Evolutionary conservation across 148 eudicot genomes (phyloP).

Genomic region (Dysphania ambrosioides): DNA sequence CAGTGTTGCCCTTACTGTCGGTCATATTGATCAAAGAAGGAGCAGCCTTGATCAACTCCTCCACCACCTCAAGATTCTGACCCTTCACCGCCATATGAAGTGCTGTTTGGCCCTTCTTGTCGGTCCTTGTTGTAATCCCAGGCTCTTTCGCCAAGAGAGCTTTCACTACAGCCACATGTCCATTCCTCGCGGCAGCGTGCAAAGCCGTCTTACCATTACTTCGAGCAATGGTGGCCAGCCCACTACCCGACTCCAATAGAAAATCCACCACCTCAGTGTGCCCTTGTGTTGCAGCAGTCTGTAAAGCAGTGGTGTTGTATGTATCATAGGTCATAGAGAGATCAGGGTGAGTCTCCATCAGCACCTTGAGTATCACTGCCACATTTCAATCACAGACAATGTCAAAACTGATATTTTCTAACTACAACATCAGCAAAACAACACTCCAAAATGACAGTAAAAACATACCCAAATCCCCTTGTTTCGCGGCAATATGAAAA

Average conservation of each 20-base stretch:
- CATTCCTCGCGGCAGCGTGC: constrained; percentile 85
- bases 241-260: constrained; percentile 61
- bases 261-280: constrained; percentile 64
- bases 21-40: constrained; percentile 56
- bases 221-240: constrained; percentile 62
- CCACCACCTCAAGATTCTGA: constrained; percentile 69
- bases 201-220: constrained; percentile 88
- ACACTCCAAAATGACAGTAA: neutral
- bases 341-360: constrained; percentile 79
- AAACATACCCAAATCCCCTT: constrained; percentile 71
- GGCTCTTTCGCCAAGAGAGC: constrained; percentile 69
- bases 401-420: constrained; percentile 11
- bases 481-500: constrained; percentile 81
- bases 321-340: constrained; percentile 77
- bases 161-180: constrained; percentile 67
- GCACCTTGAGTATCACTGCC: constrained; percentile 59
- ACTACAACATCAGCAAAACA: constrained; percentile 5
- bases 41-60: constrained; percentile 62
- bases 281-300: constrained; percentile 83
- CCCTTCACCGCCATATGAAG: constrained; percentile 97
- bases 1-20: constrained; percentile 73
- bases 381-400: constrained; percentile 15
- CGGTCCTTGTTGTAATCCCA: constrained; percentile 50
- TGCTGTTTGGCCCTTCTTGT: constrained; percentile 90
- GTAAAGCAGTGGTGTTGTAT: constrained; percentile 80